Conservation (phyloP, 805 yeast species). For the Torulaspora quercuum region DNA sequence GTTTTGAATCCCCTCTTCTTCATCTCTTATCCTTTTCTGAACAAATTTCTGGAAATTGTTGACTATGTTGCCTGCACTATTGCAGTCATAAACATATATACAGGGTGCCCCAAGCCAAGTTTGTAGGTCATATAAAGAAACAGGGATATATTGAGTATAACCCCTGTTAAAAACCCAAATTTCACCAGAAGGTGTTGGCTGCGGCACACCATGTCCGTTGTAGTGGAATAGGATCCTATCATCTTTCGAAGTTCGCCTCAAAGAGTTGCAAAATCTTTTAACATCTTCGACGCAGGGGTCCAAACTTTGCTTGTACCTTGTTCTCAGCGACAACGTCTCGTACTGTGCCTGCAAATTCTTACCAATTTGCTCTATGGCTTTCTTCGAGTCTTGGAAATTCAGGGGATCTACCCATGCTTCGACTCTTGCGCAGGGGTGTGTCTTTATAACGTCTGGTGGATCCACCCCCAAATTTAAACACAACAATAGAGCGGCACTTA, state of each 20-base stretch:
- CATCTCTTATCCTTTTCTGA: slow-evolving; percentile 84
- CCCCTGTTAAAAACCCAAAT: slow-evolving; percentile 98
- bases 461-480: slow-evolving; percentile 93
- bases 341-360: slow-evolving; percentile 83
- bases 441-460: slow-evolving; percentile 92
- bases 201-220: slow-evolving; percentile 98
- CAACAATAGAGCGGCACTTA: slow-evolving; percentile 85
- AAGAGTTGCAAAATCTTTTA: slow-evolving; percentile 82
- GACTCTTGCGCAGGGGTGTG: slow-evolving; percentile 85
- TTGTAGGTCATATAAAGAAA: slow-evolving; percentile 89
- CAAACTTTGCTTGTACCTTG: slow-evolving; percentile 83
- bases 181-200: slow-evolving; percentile 93
- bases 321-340: slow-evolving; percentile 80
- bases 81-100: slow-evolving; percentile 90
- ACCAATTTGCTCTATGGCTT: slow-evolving; percentile 88
- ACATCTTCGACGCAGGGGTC: slow-evolving; percentile 97
- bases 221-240: slow-evolving; percentile 92
- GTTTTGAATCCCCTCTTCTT: slow-evolving; percentile 54
- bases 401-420: slow-evolving; percentile 95
- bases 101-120: slow-evolving; percentile 99
- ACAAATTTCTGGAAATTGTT: slow-evolving; percentile 85
- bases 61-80: slow-evolving; percentile 89
- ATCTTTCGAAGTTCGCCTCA: slow-evolving; percentile 87
- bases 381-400: slow-evolving; percentile 74
- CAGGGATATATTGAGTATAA: slow-evolving; percentile 95